phyloP scores from a whole-genome alignment of 345 rosid genomes.

The Eucalyptus fibrosa region DNA sequence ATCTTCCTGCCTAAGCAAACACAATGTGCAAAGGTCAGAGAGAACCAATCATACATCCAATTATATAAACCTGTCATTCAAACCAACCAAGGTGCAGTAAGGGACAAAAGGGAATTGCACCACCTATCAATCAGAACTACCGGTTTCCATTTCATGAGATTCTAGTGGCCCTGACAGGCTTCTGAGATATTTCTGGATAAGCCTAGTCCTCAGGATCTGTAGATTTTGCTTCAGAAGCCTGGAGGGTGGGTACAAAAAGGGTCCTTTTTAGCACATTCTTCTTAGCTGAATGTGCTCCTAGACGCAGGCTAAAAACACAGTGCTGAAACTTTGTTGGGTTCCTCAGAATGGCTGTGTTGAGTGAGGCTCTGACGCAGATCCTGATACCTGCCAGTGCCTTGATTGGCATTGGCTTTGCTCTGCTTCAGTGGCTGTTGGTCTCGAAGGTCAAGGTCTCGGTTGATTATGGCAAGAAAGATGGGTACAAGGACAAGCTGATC shows the following conservation, averaged over 20 bases:
- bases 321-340: background rate
- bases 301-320: background rate
- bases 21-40: background rate
- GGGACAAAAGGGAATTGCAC: background rate
- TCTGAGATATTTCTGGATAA: background rate
- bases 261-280: background rate
- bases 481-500: constrained; percentile 23
- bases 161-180: background rate
- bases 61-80: background rate
- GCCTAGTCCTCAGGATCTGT: background rate
- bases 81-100: background rate
- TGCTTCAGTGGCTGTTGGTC: constrained; percentile 60
- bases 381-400: constrained; percentile 38
- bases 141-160: background rate
- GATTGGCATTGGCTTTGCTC: constrained; percentile 49
- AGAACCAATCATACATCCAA: background rate
- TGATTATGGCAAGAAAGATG: constrained; percentile 6
- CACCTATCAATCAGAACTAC: background rate
- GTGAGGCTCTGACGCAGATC: constrained; percentile 37
- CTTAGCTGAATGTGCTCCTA: background rate
- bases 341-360: constrained; percentile 19
- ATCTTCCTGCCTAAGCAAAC: background rate
- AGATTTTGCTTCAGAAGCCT: background rate
- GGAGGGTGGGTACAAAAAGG: background rate
- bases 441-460: constrained; percentile 33